Evolutionary conservation across 768 basidiomycete species (phyloP).

Genomic region (Pisolithus marmoratus): DNA sequence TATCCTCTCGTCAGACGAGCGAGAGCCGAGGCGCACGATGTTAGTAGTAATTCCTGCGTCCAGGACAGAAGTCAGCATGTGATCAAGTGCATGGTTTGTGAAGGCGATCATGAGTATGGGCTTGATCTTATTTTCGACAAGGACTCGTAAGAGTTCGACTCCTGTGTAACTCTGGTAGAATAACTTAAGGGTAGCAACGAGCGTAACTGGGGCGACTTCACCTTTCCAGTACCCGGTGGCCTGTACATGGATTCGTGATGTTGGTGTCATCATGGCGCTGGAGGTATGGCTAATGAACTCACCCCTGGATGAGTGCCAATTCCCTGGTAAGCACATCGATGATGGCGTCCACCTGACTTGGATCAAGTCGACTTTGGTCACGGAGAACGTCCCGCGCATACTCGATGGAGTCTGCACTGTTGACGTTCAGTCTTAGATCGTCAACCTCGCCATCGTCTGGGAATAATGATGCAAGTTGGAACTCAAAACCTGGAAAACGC

Average conservation of each 20-base stretch:
- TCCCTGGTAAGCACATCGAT: conserved; percentile 56
- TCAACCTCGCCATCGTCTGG: conserved; percentile 31
- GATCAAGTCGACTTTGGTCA: conserved; percentile 53
- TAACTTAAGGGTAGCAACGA: background rate
- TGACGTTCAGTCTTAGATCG: conserved; percentile 37
- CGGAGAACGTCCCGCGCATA: conserved; percentile 43
- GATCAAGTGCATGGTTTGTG: conserved; percentile 78
- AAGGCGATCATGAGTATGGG: conserved; percentile 59
- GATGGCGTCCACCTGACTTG: conserved; percentile 67
- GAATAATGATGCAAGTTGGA: conserved; percentile 51
- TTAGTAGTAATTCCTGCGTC: conserved; percentile 58
- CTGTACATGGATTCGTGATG: conserved; percentile 25
- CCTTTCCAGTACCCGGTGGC: conserved; percentile 79
- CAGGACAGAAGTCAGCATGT: conserved; percentile 59
- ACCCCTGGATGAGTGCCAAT: conserved; percentile 71
- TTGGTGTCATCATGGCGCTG: background rate
- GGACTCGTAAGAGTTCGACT: conserved; percentile 60
- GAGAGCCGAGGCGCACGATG: conserved; percentile 65
- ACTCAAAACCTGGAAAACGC: conserved; percentile 47
- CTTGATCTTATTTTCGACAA: conserved; percentile 44
- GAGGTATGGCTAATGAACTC: conserved; percentile 7
- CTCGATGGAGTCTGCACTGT: conserved; percentile 39
- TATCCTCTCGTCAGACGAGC: conserved; percentile 56
- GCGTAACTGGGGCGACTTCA: conserved; percentile 13
- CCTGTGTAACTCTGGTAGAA: conserved; percentile 54